Conservation (phyloP, 257 asterid species). For the Mitragyna speciosa region DNA sequence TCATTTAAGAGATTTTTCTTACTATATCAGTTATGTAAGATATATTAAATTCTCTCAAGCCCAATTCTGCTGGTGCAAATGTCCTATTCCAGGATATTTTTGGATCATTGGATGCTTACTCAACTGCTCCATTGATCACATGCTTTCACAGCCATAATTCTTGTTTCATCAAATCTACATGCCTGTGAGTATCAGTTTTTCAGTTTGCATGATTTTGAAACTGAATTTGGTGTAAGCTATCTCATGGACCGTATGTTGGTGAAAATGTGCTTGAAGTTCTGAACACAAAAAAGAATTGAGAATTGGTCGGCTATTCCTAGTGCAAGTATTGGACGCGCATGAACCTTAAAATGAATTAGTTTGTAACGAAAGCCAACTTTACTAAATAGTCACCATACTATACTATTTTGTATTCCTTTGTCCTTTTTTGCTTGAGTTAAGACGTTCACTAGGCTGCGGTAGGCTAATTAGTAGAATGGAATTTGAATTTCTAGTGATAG, state of each 20-base stretch:
- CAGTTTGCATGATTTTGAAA: neutral
- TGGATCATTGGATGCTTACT: constrained; percentile 37
- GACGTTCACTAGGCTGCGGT: no score
- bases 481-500: neutral
- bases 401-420: neutral
- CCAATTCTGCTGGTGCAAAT: constrained; percentile 63
- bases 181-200: constrained; percentile 61
- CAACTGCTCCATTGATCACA: constrained; percentile 28
- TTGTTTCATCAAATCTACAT: constrained; percentile 42
- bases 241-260: no score
- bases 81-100: constrained; percentile 62
- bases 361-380: neutral
- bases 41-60: constrained; percentile 60
- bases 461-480: no score
- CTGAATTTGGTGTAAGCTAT: neutral
- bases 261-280: neutral
- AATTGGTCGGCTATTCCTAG: neutral
- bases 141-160: constrained; percentile 41
- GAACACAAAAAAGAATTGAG: neutral
- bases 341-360: no score
- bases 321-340: no score
- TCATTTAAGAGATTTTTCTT: constrained; percentile 20
- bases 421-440: neutral
- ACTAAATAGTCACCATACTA: neutral
- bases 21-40: constrained; percentile 60